Evolutionary conservation across 257 asterid species (phyloP).

Genomic region (Solanum chiquidenum): DNA sequence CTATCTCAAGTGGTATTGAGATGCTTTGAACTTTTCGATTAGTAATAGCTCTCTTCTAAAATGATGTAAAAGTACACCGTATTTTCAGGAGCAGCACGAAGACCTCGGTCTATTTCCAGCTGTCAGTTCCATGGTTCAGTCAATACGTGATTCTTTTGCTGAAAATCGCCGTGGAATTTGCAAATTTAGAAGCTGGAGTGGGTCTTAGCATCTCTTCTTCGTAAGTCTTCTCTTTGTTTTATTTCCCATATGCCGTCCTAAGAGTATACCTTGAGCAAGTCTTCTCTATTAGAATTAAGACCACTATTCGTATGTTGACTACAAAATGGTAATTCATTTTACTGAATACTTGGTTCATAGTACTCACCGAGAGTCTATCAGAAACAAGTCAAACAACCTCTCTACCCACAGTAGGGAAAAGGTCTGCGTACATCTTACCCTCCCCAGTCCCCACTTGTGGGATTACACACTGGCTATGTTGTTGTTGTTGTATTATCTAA

Average conservation of each 20-base stretch:
- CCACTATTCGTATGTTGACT: background rate
- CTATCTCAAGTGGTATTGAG: constrained; percentile 55
- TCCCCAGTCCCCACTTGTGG: background rate
- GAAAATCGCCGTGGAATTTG: constrained; percentile 84
- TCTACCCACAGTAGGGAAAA: background rate
- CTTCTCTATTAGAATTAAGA: background rate
- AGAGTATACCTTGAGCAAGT: background rate
- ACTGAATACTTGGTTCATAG: background rate
- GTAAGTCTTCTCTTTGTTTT: background rate
- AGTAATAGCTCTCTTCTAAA: background rate
- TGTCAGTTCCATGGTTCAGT: constrained; percentile 48
- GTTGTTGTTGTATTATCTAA: background rate
- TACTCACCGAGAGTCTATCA: background rate
- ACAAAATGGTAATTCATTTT: background rate
- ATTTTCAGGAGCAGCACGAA: constrained; percentile 55
- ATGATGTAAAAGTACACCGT: background rate
- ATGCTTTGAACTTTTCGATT: background rate
- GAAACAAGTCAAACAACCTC: background rate
- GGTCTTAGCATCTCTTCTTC: constrained; percentile 9
- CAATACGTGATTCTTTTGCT: constrained; percentile 62
- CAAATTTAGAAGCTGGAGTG: constrained; percentile 55
- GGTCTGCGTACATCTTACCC: background rate
- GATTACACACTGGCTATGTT: background rate
- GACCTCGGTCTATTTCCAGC: constrained; percentile 39
- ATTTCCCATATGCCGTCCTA: background rate